Percentiles rank a stretch among this genome's conserved stretches.
phyloP scores from a whole-genome alignment of 148 eudicot species.

The Cornus suecica region DNA sequence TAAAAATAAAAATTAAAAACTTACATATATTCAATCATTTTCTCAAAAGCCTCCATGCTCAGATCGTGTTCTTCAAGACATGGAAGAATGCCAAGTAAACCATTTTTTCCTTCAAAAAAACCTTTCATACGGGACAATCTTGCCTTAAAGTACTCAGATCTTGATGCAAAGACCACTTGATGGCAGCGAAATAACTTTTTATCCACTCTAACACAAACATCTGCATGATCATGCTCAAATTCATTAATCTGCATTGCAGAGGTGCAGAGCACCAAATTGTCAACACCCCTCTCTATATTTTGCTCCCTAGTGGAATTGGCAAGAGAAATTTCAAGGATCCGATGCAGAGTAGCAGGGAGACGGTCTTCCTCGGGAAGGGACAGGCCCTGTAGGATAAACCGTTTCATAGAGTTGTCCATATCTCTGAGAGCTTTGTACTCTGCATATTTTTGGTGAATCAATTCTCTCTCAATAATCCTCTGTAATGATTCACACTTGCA shows the following conservation, averaged over 20 bases:
- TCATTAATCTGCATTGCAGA: slow-evolving; percentile 38
- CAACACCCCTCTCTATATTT: slow-evolving; percentile 22
- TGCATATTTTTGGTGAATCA: slow-evolving; percentile 73
- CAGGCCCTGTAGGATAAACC: slow-evolving; percentile 83
- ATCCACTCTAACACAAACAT: slow-evolving; percentile 75
- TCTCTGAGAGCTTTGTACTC: slow-evolving; percentile 85
- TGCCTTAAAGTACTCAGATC: slow-evolving; percentile 93
- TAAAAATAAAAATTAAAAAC: slow-evolving; percentile 25
- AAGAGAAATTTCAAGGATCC: slow-evolving; percentile 57
- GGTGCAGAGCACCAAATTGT: slow-evolving; percentile 34
- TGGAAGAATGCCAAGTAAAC: slow-evolving; percentile 50
- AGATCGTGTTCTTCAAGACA: slow-evolving; percentile 89
- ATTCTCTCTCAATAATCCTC: slow-evolving; percentile 66
- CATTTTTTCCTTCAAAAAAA: slow-evolving; percentile 60
- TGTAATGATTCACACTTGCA: slow-evolving; percentile 81
- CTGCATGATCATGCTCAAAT: slow-evolving; percentile 71
- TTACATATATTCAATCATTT: slow-evolving; percentile 95
- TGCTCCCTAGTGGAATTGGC: slow-evolving; percentile 44
- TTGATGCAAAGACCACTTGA: slow-evolving; percentile 84
- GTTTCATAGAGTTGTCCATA: slow-evolving; percentile 83
- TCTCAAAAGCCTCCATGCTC: slow-evolving; percentile 77
- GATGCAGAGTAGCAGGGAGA: slow-evolving; percentile 72
- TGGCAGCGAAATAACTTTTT: slow-evolving; percentile 76
- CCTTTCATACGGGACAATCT: slow-evolving; percentile 85
- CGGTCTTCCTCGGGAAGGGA: slow-evolving; percentile 91